A percentile compares a stretch with the other conserved stretches of the same genome.
phyloP scores from a whole-genome alignment of 495 filamentous ascomycete species.

The Podospora pseudopauciseta region DNA sequence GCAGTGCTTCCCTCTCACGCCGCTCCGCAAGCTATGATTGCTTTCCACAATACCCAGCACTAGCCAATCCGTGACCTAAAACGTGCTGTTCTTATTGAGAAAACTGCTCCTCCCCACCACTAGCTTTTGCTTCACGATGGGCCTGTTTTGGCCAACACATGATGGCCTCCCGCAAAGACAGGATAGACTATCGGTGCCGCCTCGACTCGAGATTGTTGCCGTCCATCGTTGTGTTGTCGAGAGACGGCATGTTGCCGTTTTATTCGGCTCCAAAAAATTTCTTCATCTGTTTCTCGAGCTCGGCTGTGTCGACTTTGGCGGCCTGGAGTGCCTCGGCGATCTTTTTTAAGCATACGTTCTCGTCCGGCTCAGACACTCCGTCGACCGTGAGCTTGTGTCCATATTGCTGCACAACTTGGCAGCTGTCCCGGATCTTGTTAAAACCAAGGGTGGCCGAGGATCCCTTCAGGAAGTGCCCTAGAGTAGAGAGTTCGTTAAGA shows the following conservation, averaged over 20 bases:
- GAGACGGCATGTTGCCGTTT: background rate
- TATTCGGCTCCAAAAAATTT: slow-evolving; percentile 54
- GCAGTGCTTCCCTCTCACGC: background rate
- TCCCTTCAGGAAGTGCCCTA: slow-evolving; percentile 96
- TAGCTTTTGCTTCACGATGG: background rate
- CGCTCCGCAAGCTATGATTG: background rate
- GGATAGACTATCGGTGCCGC: background rate
- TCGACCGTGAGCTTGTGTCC: slow-evolving; percentile 75
- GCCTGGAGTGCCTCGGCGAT: slow-evolving; percentile 65
- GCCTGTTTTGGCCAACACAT: background rate
- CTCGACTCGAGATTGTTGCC: background rate
- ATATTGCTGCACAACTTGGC: slow-evolving; percentile 94
- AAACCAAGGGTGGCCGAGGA: slow-evolving; percentile 96
- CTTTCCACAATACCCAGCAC: background rate
- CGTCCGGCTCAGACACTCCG: slow-evolving; percentile 62
- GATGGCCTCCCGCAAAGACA: background rate
- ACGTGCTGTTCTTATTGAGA: background rate
- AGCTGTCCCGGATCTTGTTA: slow-evolving; percentile 85
- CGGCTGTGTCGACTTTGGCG: slow-evolving; percentile 73
- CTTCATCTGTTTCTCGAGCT: slow-evolving; percentile 66
- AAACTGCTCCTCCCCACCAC: background rate
- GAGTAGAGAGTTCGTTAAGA: slow-evolving; percentile 67
- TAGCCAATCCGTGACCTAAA: background rate
- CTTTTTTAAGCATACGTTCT: slow-evolving; percentile 59
- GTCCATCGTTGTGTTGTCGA: background rate